Evolutionary conservation across 441 rosid species (phyloP), one percentile per base, ranked within the genome.

Genomic region (Gossypium trilobum): DNA sequence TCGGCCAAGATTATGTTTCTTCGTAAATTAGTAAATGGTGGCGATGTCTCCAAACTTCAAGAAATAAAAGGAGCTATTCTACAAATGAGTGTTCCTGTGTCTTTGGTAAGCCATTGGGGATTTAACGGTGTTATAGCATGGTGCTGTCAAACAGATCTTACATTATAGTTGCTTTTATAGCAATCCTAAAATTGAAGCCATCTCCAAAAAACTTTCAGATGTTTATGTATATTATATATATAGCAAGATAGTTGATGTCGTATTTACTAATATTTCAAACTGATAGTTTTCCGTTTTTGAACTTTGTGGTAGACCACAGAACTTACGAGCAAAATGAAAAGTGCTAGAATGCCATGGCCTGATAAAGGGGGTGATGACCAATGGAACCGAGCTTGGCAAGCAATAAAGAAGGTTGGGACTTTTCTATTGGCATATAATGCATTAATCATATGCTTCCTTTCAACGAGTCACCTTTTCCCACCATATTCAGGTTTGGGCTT

Each of bases 401-500:
- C 96, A 20, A 88, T 90, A 75, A 90, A 88, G 80, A 89, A 88
- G 95, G 92, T 89, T 77, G 11, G 9, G 6, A 56, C 8, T 59
- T 51, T 57, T 44, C 54, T 55, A 56, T 56, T 60, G 63, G 65
- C 31, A 31, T 69, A 22, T 17, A 65, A 11, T 56, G 54, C 36
- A 46, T 65, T 57, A 11, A 11, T 76, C 19, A 33, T 29, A 27
- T 29, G 27, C 19, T 29, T 25, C 42, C 19, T 48, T 67, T 48
- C 51, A 13, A 48, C 4, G 6, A 73, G 59, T 29, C 54, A 14
- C 67, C 19, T 42, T 11, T n/a, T 31, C 39, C 44, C 44, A 54
- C 54, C 29, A 36, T 72, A 50, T 55, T 48, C 72, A 88, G 95
- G 93, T 90, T n/a, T 90, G 98, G 96, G 92, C 95, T 83, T 92